Evolutionary conservation across 331 rosid genomes (phyloP).

Genomic region (Phaseolus coccineus): DNA sequence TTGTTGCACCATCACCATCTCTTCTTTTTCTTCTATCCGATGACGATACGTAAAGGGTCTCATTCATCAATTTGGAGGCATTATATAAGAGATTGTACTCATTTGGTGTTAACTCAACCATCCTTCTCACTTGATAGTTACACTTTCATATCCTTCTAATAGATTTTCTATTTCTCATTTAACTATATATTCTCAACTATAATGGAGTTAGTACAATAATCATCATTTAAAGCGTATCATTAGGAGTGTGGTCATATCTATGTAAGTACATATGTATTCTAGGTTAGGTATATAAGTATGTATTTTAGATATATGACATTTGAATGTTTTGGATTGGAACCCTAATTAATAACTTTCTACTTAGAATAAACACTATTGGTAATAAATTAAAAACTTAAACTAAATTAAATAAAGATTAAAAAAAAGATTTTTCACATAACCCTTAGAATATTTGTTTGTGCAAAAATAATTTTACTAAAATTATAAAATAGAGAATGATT

Average conservation of each 20-base stretch:
- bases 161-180: background rate
- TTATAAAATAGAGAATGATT: background rate
- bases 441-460: too few species aligned
- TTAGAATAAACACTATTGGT: background rate
- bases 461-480: background rate
- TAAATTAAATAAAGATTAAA: too few species aligned
- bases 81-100: constrained; percentile 27
- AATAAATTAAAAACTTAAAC: background rate
- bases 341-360: too few species aligned
- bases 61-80: constrained; percentile 48
- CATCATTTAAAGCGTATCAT: too few species aligned
- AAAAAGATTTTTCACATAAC: too few species aligned
- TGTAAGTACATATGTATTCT: too few species aligned
- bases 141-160: background rate
- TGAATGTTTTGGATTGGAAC: too few species aligned
- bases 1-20: constrained; percentile 47
- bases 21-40: constrained; percentile 52
- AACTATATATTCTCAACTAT: background rate
- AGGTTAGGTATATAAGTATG: too few species aligned
- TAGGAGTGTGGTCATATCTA: too few species aligned
- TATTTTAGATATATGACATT: too few species aligned
- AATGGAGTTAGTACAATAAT: background rate
- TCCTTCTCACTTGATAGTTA: background rate
- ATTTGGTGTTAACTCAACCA: background rate
- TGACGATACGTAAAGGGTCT: constrained; percentile 42